Evolutionary conservation across 805 yeast species (phyloP), one percentile per base, ranked within the genome.

Genomic region (Dipodascus albidus): DNA sequence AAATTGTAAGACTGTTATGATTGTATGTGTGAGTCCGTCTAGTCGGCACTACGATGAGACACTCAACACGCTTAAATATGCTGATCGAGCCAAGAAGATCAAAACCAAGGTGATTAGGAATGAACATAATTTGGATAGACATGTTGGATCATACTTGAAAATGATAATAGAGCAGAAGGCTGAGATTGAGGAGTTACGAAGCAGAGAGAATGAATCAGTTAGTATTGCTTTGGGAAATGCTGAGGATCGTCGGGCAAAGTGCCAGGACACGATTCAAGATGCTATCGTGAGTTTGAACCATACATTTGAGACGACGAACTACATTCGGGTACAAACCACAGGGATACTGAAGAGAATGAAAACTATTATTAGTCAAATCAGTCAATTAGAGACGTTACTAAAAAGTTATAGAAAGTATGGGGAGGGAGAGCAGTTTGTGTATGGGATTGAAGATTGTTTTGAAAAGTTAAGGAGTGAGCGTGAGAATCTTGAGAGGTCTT

Each of bases 1-100:
- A 0, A 87, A 88, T 64, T 91, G 98, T 68, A 85, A 86, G 64
- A 91, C 98, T 0, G 90, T 88, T 2, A 91, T 91, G 98, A 87
- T 91, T 59, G 97, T 89, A 1, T 91, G 98, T 68, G 78, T 91
- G 2, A 83, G 95, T 2, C 97, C 97, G 0, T 85, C 89, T 55
- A 79, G 86, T 27, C 75, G 74, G 48, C 97, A 91, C 67, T 89
- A 88, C 66, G 98, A 91, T 63, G 98, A 91, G 64, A 90, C 98
- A 0, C 72, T 87, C 52, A 91, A 91, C 65, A 87, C 97, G 0
- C 75, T 91, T 56, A 87, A 87, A 54, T 91, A 90, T 67, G 97
- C 97, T 0, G 82, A 88, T 64, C 72, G 96, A 47, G 97, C 96
- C 15, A 89, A 89, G 64, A 89, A 85, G 59, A 90, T 90, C 60